Evolutionary conservation across 2,329 filamentous ascomycete species (phyloP).

Genomic region (Pseudocercospora musae): DNA sequence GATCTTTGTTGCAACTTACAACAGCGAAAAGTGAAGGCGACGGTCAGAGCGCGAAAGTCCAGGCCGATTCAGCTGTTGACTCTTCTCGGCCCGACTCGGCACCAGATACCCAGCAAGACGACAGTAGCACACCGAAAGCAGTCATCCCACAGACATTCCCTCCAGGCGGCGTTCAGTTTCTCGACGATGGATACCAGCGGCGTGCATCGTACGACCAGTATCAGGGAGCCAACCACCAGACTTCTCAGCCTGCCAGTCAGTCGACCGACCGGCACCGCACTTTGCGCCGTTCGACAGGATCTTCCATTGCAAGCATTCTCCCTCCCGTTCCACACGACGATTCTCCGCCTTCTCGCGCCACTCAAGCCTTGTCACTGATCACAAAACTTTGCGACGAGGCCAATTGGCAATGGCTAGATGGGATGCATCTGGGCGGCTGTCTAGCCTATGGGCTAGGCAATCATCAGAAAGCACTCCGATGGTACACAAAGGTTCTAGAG

Average conservation of each 20-base stretch:
- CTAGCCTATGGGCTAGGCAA: conserved; percentile 85
- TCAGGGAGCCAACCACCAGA: background rate
- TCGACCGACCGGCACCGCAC: conserved; percentile 19
- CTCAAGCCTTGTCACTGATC: conserved; percentile 67
- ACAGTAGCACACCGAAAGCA: conserved; percentile 18
- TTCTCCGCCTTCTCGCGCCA: conserved; percentile 52
- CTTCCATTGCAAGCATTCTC: conserved; percentile 37
- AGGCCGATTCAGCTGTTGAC: conserved; percentile 14
- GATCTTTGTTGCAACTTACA: conserved; percentile 39
- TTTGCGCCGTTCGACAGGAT: conserved; percentile 30
- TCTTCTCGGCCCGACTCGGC: conserved; percentile 2
- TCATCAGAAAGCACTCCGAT: conserved; percentile 71
- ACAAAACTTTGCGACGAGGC: conserved; percentile 74
- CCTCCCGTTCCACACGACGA: conserved; percentile 37
- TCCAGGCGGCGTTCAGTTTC: conserved; percentile 21
- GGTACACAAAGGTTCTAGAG: conserved; percentile 66
- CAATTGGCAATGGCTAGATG: conserved; percentile 85
- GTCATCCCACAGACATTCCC: conserved; percentile 18
- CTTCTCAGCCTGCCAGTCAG: background rate
- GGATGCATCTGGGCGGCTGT: conserved; percentile 86
- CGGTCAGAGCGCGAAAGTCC: background rate
- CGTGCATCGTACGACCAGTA: conserved; percentile 25
- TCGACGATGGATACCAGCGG: conserved; percentile 24
- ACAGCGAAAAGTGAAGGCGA: conserved; percentile 10
- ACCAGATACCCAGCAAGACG: conserved; percentile 6